Evolutionary conservation across 2,329 filamentous ascomycete genomes (phyloP).

Genomic region (Cercospora berteroae): DNA sequence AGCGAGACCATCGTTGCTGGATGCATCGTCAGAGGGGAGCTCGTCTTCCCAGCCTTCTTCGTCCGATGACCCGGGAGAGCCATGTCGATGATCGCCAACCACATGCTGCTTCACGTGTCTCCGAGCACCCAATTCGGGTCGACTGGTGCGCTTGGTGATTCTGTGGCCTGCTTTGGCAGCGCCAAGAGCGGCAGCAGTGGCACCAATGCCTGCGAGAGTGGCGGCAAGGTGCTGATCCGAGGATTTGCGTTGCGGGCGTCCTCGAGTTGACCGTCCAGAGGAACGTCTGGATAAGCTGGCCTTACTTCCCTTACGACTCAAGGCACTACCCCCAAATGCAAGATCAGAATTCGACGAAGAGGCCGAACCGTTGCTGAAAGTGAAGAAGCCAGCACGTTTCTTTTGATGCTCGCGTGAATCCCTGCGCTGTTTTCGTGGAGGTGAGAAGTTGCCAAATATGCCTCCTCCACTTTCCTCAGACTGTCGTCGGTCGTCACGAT

Average conservation of each 20-base stretch:
- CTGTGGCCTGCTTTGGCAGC: slow-evolving; percentile 41
- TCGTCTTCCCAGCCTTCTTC: slow-evolving; percentile 60
- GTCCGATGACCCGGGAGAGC: slow-evolving; percentile 39
- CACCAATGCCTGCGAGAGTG: slow-evolving; percentile 48
- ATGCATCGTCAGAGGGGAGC: slow-evolving; percentile 51
- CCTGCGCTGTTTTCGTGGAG: slow-evolving; percentile 26
- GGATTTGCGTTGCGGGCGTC: slow-evolving; percentile 36
- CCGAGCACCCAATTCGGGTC: slow-evolving; percentile 31
- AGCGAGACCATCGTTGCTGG: slow-evolving; percentile 59
- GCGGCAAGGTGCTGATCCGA: slow-evolving; percentile 49
- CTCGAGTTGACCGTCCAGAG: slow-evolving; percentile 19
- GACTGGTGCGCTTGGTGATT: slow-evolving; percentile 28
- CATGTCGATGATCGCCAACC: slow-evolving; percentile 17
- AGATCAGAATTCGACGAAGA: slow-evolving; percentile 48
- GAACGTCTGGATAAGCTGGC: slow-evolving; percentile 25
- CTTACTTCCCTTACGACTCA: slow-evolving; percentile 23
- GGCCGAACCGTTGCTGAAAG: slow-evolving; percentile 47
- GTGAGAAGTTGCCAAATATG: slow-evolving; percentile 34
- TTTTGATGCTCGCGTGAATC: slow-evolving; percentile 27
- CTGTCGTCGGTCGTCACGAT: slow-evolving; percentile 17
- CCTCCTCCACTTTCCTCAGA: slow-evolving; percentile 24
- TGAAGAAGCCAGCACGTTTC: slow-evolving; percentile 50
- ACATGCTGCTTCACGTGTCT: slow-evolving; percentile 19
- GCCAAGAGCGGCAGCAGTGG: slow-evolving; percentile 50
- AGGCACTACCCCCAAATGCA: slow-evolving; percentile 44